phyloP scores from a whole-genome alignment of 345 rosid genomes.

The Toxicodendron radicans region DNA sequence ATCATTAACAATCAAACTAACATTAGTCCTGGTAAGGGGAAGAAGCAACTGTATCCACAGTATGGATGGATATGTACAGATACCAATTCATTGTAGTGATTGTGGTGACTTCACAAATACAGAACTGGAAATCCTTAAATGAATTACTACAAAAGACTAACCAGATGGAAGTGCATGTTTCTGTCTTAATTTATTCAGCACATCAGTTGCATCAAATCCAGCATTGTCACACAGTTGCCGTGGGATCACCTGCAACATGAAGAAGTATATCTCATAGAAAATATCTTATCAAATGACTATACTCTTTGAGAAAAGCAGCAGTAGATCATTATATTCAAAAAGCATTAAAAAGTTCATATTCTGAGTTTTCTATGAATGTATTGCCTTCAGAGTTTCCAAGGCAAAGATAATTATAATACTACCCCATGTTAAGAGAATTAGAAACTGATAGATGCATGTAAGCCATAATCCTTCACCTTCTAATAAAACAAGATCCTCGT shows the following conservation, averaged over 20 bases:
- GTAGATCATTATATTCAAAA: neutral
- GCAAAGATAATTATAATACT: neutral
- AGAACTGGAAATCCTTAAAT: neutral
- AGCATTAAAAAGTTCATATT: neutral
- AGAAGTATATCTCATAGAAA: conserved; percentile 3
- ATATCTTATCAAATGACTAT: neutral
- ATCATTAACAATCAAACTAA: neutral
- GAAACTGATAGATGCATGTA: neutral
- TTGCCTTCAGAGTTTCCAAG: neutral
- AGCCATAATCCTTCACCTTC: too few species aligned
- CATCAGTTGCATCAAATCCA: conserved; percentile 99
- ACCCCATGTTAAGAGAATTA: neutral
- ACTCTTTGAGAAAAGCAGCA: neutral
- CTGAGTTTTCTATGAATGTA: neutral
- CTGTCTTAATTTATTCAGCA: conserved; percentile 92
- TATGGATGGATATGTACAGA: neutral
- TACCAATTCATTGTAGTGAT: neutral
- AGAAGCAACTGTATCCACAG: neutral
- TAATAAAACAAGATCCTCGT: too few species aligned
- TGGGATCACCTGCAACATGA: conserved; percentile 76
- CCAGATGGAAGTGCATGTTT: conserved; percentile 93
- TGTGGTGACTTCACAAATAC: neutral
- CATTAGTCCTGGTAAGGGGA: neutral
- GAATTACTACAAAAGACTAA: conserved; percentile 28
- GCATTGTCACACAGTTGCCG: conserved; percentile 98